These are phyloP conservation scores for Rhizoctonia solani DNA, from an alignment of 1,284 basidiomycete genomes.

Conservation along the genomic window DNA sequence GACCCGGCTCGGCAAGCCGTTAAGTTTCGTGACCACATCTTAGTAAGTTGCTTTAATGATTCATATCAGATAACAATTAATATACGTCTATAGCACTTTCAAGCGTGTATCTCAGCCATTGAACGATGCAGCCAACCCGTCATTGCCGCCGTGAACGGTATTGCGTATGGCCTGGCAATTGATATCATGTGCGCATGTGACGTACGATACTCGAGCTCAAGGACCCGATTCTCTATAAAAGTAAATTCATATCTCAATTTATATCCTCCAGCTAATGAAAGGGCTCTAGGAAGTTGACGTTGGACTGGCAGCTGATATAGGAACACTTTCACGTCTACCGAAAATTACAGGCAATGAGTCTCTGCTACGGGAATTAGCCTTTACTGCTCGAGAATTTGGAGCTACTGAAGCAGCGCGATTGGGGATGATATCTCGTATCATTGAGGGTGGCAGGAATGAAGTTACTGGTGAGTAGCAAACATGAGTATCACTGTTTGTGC, in stretches of 20 bases:
- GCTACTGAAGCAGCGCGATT: slow-evolving; percentile 71
- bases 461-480: slow-evolving; percentile 46
- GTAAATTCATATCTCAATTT: slow-evolving; percentile 47
- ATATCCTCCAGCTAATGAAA: background rate
- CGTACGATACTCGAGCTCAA: slow-evolving; percentile 71
- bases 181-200: slow-evolving; percentile 84
- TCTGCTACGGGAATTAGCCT: slow-evolving; percentile 77
- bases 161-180: slow-evolving; percentile 73
- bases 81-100: slow-evolving; percentile 55
- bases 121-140: slow-evolving; percentile 81
- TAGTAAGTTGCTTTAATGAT: slow-evolving; percentile 44
- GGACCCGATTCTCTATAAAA: slow-evolving; percentile 76
- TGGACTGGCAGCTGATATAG: slow-evolving; percentile 89
- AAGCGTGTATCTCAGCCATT: slow-evolving; percentile 69
- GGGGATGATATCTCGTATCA: slow-evolving; percentile 78
- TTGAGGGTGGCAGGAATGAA: slow-evolving; percentile 64
- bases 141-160: slow-evolving; percentile 80
- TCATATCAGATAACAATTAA: background rate
- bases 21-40: slow-evolving; percentile 54
- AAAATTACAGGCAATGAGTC: slow-evolving; percentile 82
- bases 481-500: background rate
- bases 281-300: slow-evolving; percentile 79
- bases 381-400: slow-evolving; percentile 75
- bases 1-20: slow-evolving; percentile 58
- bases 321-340: slow-evolving; percentile 83